Base-by-base conservation (phyloP, 163 green algal species). In the Scenedesmus sp. region DNA sequence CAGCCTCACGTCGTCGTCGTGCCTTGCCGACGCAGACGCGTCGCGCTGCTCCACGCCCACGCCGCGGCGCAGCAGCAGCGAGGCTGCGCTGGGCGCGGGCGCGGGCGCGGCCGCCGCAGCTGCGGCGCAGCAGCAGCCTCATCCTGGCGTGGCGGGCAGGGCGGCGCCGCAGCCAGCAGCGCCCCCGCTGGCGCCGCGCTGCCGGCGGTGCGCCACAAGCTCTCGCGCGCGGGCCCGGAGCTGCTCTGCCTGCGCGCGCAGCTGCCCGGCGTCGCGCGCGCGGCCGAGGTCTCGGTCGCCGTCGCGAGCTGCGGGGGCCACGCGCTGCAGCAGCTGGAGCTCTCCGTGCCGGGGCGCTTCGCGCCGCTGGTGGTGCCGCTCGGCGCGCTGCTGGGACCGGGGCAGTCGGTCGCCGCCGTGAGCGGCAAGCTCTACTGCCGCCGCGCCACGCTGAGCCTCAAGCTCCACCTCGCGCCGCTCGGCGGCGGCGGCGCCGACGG, bases 311-410 rank as follows among this genome's bases (percentile, higher is more conserved):
- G 44, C 17, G 71, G 53, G 5, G 71, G 6, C 71, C 50, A 33
- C 54, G 54, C 7, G 69, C 54, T 77, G 54, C 69, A 67, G 39
- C 69, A 53, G 22, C 58, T 80, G 31, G 28, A 51, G 71, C 31
- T 80, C 17, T 42, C 50, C 24, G 71, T 71, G 18, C 71, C 71
- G 4, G 58, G 71, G 11, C 57, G 31, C 22, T 80, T 72, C 58
- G 39, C 56, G 5, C 2, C 29, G 14, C 45, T 80, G 31, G 44
- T 72, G 44, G 39, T 80, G 28, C 58, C 58, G 33, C 47, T 80
- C 14, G 15, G 10, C 18, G 24, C 33, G 4, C 7, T 44, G 26
- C 71, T 80, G 26, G 58, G 54, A 10, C 17, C 22, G 24, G 33
- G 39, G 9, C 58, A 62, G 58, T 17, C 54, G 24, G 71, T 80